A percentile compares a stretch with the other conserved stretches of the same genome.
Conservation (phyloP, 306 rosid genomes). For the Lagenaria siceraria region DNA sequence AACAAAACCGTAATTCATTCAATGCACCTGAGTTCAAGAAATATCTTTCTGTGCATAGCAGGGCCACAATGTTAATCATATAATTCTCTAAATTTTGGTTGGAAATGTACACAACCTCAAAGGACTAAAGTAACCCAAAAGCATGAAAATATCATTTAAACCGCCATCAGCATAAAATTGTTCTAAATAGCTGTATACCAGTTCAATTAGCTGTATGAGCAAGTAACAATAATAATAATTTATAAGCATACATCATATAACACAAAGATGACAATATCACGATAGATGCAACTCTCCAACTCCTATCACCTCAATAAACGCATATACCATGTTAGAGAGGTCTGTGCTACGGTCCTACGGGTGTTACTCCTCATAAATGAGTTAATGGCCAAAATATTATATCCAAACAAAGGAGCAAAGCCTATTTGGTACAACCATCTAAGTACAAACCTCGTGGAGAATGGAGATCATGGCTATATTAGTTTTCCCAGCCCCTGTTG, state of each 20-base stretch:
- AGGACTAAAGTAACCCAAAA: background rate
- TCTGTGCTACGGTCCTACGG: background rate
- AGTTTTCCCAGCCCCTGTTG: slow-evolving; percentile 98
- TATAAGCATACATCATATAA: background rate
- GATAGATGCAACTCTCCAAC: background rate
- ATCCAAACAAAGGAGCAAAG: background rate
- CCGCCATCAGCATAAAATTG: background rate
- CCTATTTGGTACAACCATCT: background rate
- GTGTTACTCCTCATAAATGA: background rate
- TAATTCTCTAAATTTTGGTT: background rate
- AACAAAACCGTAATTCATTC: background rate
- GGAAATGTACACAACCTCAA: background rate
- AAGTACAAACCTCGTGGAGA: slow-evolving; percentile 71
- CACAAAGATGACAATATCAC: background rate
- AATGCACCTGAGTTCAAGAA: slow-evolving; percentile 8
- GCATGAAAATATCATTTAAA: background rate
- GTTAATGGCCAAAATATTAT: background rate
- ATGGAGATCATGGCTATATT: slow-evolving; percentile 95
- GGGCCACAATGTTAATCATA: background rate
- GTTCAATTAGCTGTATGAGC: background rate
- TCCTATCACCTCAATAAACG: slow-evolving; percentile 1
- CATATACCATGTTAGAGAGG: background rate
- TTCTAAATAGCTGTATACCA: background rate
- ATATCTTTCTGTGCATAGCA: background rate
- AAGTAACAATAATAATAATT: background rate